Evolutionary conservation across 495 filamentous ascomycete genomes (phyloP).

Genomic region (Penicillium egyptiacum): DNA sequence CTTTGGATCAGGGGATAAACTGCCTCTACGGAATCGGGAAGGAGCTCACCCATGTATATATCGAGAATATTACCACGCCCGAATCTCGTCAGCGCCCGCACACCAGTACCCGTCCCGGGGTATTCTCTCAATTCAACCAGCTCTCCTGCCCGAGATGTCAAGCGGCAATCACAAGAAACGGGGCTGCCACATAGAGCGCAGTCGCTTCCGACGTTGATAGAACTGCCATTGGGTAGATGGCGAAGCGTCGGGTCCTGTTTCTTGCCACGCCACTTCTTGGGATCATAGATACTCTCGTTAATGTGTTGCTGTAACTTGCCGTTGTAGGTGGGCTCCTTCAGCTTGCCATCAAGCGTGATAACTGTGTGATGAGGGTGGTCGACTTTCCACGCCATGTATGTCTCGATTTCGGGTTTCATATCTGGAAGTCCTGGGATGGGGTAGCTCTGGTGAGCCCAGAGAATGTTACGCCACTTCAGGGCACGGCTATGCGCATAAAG

Average conservation of each 20-base stretch:
- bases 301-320: constrained; percentile 4
- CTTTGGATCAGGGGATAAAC: constrained; percentile 6
- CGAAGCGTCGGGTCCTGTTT: not conserved
- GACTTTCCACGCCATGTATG: not conserved
- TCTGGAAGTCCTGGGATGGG: constrained; percentile 2
- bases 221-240: not conserved
- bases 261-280: not conserved
- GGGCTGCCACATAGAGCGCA: constrained; percentile 16
- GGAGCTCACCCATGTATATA: constrained; percentile 31
- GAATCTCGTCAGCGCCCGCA: constrained; percentile 35
- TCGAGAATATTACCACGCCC: constrained; percentile 27
- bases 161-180: constrained; percentile 20
- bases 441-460: not conserved
- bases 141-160: constrained; percentile 17
- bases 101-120: constrained; percentile 31
- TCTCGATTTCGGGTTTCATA: not conserved
- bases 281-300: not conserved
- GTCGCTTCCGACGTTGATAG: not conserved
- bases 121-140: constrained; percentile 39
- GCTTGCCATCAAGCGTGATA: constrained; percentile 1
- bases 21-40: constrained; percentile 8
- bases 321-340: not conserved
- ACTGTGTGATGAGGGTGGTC: constrained; percentile 8
- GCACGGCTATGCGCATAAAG: constrained; percentile 23
- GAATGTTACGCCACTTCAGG: not conserved